Evolutionary conservation across 305 asterid species (phyloP).

Genomic region (Fraxinus baroniana): DNA sequence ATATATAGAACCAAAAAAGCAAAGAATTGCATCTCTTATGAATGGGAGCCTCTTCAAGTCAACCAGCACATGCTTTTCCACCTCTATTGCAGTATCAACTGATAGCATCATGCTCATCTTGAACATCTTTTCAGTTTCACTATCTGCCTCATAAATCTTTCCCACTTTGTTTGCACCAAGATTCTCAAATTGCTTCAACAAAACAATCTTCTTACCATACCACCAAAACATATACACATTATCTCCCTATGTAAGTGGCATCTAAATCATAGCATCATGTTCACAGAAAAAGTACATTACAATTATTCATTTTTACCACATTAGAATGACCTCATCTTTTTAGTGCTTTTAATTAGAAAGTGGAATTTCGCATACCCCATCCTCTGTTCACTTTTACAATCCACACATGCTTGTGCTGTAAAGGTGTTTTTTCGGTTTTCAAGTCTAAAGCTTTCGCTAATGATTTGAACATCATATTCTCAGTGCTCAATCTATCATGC

Average conservation of each 20-base stretch:
- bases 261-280: not conserved
- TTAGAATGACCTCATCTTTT: not conserved
- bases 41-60: not conserved
- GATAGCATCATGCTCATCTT: not conserved
- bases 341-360: not conserved
- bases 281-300: not conserved
- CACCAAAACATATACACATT: not conserved
- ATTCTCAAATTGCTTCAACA: not conserved
- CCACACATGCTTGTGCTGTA: not conserved
- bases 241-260: not conserved
- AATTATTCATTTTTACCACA: not conserved
- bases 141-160: not conserved
- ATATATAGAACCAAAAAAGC: not conserved
- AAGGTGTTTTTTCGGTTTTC: not conserved
- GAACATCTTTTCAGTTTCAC: not conserved
- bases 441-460: not conserved
- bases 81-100: not conserved
- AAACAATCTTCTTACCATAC: not conserved
- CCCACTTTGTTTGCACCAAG: not conserved
- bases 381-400: not conserved
- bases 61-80: not conserved
- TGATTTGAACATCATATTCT: not conserved
- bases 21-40: not conserved
- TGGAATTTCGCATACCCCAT: not conserved
- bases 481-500: not conserved